Base-by-base conservation (phyloP, 2,329 filamentous ascomycete species). In the Canariomyces notabilis region DNA sequence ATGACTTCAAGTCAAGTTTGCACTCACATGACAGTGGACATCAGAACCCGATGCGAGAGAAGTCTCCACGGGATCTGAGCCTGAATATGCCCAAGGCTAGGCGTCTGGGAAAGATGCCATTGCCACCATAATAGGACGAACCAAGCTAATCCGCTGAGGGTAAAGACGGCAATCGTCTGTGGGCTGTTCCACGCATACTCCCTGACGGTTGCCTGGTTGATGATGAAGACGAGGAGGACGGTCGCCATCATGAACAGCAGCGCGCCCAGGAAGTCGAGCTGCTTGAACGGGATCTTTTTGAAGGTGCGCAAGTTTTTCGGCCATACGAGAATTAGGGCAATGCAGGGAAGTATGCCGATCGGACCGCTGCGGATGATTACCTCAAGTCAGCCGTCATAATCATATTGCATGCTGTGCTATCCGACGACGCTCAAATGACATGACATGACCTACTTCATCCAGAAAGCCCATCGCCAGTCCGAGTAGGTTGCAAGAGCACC, bases 191-290 rank as follows among this genome's bases (percentile, higher is more conserved):
- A 58, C 29, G 48, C 43, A 31, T 57, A 58, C 19, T 53, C 52
- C 34, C 46, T 46, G 33, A 53, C 50, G 18, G 52, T 51, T 11
- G 43, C 52, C 35, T 56, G 48, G 42, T 59, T 55, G 19, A 57
- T 47, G 35, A 55, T 55, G 46, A 59, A 59, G 23, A 59, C 55
- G 14, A 56, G 52, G 6, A 59, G 47, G 9, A 57, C 50, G 2
- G 55, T 55, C 15, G 43, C 52, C 5, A 38, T 42, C 19, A 57
- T 31, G 16, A 57, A 41, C 15, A 59, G 42, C 14, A 45, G 9
- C 11, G 37, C 26, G 6, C 49, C 49, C 14, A 48, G 6, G 21
- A 34, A 45, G 37, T 51, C 49, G 26, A 48, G 41, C n/a, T 38
- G 32, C 22, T 26, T 36, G 31, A 48, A 44, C 12, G 16, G 46